Percentiles rank a stretch among this genome's conserved stretches.
Conservation (phyloP, 2,329 filamentous ascomycete species). For the Calonectria pteridis region DNA sequence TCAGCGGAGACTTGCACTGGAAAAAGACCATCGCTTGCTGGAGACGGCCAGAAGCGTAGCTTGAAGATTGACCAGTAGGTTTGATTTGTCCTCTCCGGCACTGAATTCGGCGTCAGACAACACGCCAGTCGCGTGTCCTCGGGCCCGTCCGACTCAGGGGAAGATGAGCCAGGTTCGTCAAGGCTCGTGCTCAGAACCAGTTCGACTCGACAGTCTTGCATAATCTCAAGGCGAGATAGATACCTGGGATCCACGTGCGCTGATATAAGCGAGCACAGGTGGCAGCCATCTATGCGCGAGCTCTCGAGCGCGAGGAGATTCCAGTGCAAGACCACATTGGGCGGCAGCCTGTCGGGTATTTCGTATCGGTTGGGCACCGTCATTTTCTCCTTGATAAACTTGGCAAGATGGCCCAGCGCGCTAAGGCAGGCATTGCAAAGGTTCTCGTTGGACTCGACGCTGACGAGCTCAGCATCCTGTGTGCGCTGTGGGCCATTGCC, state of each 20-base stretch:
- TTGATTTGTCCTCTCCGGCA: not conserved
- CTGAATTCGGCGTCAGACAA: not conserved
- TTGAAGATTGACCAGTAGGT: not conserved
- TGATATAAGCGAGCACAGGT: not conserved
- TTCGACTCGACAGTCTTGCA: conserved; percentile 1
- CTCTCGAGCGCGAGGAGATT: not conserved
- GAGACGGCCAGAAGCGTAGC: not conserved
- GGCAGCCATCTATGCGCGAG: not conserved
- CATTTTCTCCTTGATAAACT: not conserved
- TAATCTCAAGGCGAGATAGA: not conserved
- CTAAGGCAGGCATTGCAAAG: conserved; percentile 4
- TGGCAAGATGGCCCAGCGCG: not conserved
- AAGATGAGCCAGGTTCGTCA: not conserved
- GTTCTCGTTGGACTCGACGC: not conserved
- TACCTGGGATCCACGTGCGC: not conserved
- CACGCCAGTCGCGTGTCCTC: not conserved
- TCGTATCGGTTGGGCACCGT: not conserved
- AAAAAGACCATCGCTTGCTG: not conserved
- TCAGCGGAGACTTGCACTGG: not conserved
- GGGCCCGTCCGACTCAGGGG: not conserved
- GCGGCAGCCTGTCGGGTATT: not conserved
- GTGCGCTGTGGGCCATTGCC: not conserved
- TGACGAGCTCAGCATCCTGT: not conserved
- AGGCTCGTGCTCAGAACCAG: not conserved
- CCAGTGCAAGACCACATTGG: not conserved